Conservation (phyloP, 2,329 filamentous ascomycete species). For the Remersonia thermophila region DNA sequence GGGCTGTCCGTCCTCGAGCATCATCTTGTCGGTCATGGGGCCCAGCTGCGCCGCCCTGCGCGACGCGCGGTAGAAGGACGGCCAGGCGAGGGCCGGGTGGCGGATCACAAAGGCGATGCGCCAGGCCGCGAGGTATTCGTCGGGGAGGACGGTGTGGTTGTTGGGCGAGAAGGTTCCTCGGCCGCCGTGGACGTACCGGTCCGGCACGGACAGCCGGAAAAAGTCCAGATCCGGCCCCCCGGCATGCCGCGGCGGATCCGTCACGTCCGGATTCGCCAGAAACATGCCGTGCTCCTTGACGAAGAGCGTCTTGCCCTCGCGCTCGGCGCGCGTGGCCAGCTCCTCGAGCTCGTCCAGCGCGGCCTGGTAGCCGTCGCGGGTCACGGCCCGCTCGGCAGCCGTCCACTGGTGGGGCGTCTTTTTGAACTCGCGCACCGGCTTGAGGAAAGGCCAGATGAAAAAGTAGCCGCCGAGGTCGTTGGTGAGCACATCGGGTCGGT, state of each 20-base stretch:
- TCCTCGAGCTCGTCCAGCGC: conserved; percentile 20
- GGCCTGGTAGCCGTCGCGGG: conserved; percentile 17
- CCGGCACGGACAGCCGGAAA: not conserved
- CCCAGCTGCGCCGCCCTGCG: too few species aligned
- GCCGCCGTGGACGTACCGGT: not conserved
- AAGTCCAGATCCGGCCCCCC: not conserved
- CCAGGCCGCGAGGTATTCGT: conserved; percentile 6
- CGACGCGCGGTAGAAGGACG: conserved; percentile 6
- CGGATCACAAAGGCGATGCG: conserved; percentile 5
- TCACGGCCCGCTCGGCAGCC: conserved; percentile 15
- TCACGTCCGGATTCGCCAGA: conserved; percentile 9
- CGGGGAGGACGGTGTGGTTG: conserved; percentile 3
- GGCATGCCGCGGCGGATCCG: not conserved
- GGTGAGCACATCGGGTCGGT: conserved; percentile 17
- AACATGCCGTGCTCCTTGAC: conserved; percentile 26
- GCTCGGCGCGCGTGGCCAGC: conserved; percentile 13
- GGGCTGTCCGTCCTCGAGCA: too few species aligned
- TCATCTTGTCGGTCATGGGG: too few species aligned
- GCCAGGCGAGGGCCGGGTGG: conserved; percentile 6
- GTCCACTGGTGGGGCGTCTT: conserved; percentile 20
- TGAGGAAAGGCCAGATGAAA: conserved; percentile 16
- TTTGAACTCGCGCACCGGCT: conserved; percentile 6
- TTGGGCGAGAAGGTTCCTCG: not conserved
- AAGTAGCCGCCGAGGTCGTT: conserved; percentile 20
- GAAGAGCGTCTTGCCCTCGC: conserved; percentile 20